Conservation (phyloP, 192 early-diverging fungal genomes). For the Cetraspora pellucida region DNA sequence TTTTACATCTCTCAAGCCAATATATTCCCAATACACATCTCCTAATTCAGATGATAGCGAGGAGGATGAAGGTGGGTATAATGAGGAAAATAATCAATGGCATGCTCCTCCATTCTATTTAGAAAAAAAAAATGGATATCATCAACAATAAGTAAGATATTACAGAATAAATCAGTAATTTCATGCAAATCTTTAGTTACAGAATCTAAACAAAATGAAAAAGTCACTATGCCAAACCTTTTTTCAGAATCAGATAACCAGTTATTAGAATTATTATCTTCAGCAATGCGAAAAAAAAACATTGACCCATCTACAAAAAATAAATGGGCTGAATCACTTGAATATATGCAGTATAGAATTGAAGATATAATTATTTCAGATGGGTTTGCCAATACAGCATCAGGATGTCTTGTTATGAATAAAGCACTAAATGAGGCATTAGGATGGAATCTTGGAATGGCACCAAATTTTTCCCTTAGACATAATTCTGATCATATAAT, state of each 20-base stretch:
- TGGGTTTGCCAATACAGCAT: too few species aligned
- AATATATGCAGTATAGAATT: slow-evolving; percentile 6
- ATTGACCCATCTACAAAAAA: neutral
- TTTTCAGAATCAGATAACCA: neutral
- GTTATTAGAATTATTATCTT: neutral
- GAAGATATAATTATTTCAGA: too few species aligned
- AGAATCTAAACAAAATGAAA: neutral
- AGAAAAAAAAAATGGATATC: slow-evolving; percentile 18
- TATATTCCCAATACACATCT: neutral
- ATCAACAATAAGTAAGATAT: neutral
- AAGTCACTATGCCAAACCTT: too few species aligned
- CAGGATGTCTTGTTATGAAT: too few species aligned
- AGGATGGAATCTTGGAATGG: too few species aligned
- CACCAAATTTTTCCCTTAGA: slow-evolving; percentile 4
- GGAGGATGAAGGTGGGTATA: neutral
- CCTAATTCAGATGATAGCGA: neutral
- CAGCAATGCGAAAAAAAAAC: neutral
- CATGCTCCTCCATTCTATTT: neutral
- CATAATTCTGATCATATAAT: slow-evolving; percentile 6
- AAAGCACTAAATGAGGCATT: too few species aligned
- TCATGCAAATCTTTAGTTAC: too few species aligned
- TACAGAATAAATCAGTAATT: slow-evolving; percentile 1
- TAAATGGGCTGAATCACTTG: neutral
- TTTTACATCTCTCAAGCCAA: neutral
- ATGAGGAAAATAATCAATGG: neutral